Base-by-base conservation (phyloP, 2,329 filamentous ascomycete species). In the Aulographum hederae region DNA sequence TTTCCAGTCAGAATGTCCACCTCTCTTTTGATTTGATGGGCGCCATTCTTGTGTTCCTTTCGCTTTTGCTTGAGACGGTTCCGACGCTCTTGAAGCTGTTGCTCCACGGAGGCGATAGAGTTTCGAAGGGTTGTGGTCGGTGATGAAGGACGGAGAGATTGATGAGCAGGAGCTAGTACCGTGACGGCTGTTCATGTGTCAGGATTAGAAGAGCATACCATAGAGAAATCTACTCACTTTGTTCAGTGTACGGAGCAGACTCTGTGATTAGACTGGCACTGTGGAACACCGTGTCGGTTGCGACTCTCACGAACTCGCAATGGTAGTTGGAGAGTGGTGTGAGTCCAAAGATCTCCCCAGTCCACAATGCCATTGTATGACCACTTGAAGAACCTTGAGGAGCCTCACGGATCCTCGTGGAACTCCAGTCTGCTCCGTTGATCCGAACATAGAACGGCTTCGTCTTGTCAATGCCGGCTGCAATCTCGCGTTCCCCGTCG, bases 371-470 rank as follows among this genome's bases (percentile, higher is more conserved):
- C 52, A 47, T 42, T 51, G 59, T 41, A 42, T 58, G 56, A 37
- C 53, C 57, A 41, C 52, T 53, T 19, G 55, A 53, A 31, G 55
- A 49, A 35, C 61, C 50, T 27, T 58, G 45, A 34, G 67, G 54
- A 18, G 63, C 57, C 35, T 66, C 45, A 32, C 47, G 65, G 45
- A 85, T 82, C 41, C 75, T 67, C 8, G 76, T 79, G 2, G 78
- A 78, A 46, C 78, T 78, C 79, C 79, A 86, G 37, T 73, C 66
- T 6, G 78, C 77, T 31, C 80, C 74, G 51, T 86, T 85, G 41
- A 86, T 69, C 39, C 73, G 67, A 34, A 85, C 76, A 47, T 73
- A 82, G 46, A 85, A 84, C 4, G 78, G 79, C 48, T 81, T 84
- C 20, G 68, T 65, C 37, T 61, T 64, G 49, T 81, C 74, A 33